Conservation (phyloP, 352 stramenopile genomes). For the Phytophthora meadii region DNA sequence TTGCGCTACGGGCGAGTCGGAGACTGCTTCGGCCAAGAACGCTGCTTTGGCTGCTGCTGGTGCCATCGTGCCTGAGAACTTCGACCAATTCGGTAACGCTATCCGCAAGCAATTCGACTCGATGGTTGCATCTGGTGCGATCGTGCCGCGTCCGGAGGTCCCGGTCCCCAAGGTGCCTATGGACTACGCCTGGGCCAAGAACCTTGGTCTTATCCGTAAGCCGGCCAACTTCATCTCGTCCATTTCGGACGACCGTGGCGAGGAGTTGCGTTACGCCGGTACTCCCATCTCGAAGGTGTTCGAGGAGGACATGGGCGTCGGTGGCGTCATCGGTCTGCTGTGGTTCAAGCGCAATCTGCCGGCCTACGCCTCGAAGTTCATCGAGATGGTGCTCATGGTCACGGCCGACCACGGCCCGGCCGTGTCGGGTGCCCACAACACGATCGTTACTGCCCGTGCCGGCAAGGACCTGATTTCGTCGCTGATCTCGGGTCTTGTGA, state of each 20-base stretch:
- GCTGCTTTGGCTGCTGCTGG: conserved; percentile 89
- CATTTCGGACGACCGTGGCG: conserved; percentile 97
- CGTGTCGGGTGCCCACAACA: conserved; percentile 97
- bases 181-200: conserved; percentile 98
- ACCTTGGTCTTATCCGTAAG: conserved; percentile 96
- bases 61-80: conserved; percentile 94
- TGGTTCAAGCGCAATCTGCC: conserved; percentile 96
- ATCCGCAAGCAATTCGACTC: conserved; percentile 92
- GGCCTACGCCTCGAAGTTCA: conserved; percentile 94
- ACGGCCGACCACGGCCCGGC: conserved; percentile 96
- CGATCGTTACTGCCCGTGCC: conserved; percentile 94
- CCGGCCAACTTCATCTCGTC: conserved; percentile 98
- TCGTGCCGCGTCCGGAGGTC: conserved; percentile 90
- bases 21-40: conserved; percentile 96
- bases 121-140: conserved; percentile 78
- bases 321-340: conserved; percentile 94
- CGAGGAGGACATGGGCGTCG: conserved; percentile 93
- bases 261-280: conserved; percentile 95
- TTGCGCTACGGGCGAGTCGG: conserved; percentile 92
- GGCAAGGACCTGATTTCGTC: conserved; percentile 98
- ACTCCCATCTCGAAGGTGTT: conserved; percentile 97
- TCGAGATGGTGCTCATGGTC: conserved; percentile 98
- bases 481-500: conserved; percentile 95
- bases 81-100: conserved; percentile 94
- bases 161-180: conserved; percentile 95